These are phyloP conservation scores for Metarhizium guizhouense DNA, from an alignment of 2,329 filamentous ascomycete species.

Conservation along the genomic window DNA sequence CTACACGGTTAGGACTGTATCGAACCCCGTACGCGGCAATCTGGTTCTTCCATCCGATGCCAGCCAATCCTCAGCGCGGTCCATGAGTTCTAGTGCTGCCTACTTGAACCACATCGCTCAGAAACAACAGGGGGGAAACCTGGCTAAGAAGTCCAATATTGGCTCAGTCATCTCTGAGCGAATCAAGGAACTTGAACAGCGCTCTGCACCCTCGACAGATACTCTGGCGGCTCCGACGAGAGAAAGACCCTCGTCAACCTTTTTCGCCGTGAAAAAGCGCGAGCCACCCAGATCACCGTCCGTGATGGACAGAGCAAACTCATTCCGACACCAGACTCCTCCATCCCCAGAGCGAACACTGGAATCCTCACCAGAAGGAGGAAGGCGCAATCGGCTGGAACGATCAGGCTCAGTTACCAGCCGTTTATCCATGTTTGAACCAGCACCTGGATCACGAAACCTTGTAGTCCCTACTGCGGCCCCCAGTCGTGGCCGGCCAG, in stretches of 20 bases:
- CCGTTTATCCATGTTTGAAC: constrained; percentile 47
- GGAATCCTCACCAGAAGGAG: constrained; percentile 38
- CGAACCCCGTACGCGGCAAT: constrained; percentile 34
- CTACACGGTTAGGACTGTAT: constrained; percentile 37
- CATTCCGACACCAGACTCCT: constrained; percentile 22
- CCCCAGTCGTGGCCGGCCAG: constrained; percentile 42
- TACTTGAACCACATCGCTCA: constrained; percentile 46
- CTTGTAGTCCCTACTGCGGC: constrained; percentile 16
- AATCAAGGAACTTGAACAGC: constrained; percentile 85
- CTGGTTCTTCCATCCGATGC: constrained; percentile 37
- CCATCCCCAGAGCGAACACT: constrained; percentile 30
- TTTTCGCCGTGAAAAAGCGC: constrained; percentile 50
- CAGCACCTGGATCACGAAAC: constrained; percentile 12
- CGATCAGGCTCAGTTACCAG: constrained; percentile 47
- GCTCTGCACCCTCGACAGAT: constrained; percentile 38
- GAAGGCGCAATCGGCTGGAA: constrained; percentile 27
- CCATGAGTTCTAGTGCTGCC: constrained; percentile 48
- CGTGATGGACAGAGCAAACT: constrained; percentile 33
- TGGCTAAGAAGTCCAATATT: constrained; percentile 63
- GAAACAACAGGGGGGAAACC: constrained; percentile 37
- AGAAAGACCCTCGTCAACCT: constrained; percentile 41
- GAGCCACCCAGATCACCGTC: constrained; percentile 37
- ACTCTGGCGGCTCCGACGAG: constrained; percentile 12
- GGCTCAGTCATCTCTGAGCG: constrained; percentile 88
- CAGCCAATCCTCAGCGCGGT: constrained; percentile 37